Conservation (phyloP, 768 basidiomycete genomes). For the Leccinum uliginosum region DNA sequence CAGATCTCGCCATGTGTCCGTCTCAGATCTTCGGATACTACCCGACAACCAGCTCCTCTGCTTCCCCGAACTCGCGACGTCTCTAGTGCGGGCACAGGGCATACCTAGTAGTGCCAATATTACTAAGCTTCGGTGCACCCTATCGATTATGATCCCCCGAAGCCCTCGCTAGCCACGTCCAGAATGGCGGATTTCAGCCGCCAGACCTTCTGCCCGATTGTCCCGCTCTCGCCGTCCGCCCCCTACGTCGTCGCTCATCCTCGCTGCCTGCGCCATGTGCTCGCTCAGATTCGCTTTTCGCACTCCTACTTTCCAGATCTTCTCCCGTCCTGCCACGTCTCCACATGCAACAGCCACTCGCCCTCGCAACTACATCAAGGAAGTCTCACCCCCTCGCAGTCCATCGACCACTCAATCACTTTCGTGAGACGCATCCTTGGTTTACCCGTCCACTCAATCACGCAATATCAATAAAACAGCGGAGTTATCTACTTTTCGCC, state of each 20-base stretch:
- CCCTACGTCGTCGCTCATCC: slow-evolving; percentile 8
- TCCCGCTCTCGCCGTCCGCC: slow-evolving; percentile 8
- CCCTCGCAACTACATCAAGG: slow-evolving; percentile 1
- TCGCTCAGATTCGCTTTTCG: slow-evolving; percentile 25
- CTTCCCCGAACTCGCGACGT: slow-evolving; percentile 12
- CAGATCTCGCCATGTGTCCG: slow-evolving; percentile 12
- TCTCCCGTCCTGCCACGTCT: slow-evolving; percentile 21
- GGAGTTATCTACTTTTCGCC: slow-evolving; percentile 16
- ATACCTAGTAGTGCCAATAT: slow-evolving; percentile 5
- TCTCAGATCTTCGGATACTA: slow-evolving; percentile 15
- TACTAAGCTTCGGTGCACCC: slow-evolving; percentile 1
- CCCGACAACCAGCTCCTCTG: neutral
- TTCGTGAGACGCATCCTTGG: neutral
- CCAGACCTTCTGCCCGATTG: slow-evolving; percentile 12
- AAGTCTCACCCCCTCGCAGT: neutral
- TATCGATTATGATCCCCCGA: slow-evolving; percentile 23
- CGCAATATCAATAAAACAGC: slow-evolving; percentile 14
- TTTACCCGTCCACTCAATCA: slow-evolving; percentile 8
- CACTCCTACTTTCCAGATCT: slow-evolving; percentile 19
- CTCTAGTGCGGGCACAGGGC: slow-evolving; percentile 20
- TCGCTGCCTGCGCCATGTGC: slow-evolving; percentile 27
- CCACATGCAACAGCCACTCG: slow-evolving; percentile 9
- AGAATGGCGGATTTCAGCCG: slow-evolving; percentile 13
- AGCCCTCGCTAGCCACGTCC: slow-evolving; percentile 13
- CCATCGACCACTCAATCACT: slow-evolving; percentile 6